A percentile compares a stretch with the other conserved stretches of the same genome.
These are phyloP conservation scores for Oryza rufipogon DNA, from an alignment of 176 grass and related monocot species.

Conservation along the genomic window DNA sequence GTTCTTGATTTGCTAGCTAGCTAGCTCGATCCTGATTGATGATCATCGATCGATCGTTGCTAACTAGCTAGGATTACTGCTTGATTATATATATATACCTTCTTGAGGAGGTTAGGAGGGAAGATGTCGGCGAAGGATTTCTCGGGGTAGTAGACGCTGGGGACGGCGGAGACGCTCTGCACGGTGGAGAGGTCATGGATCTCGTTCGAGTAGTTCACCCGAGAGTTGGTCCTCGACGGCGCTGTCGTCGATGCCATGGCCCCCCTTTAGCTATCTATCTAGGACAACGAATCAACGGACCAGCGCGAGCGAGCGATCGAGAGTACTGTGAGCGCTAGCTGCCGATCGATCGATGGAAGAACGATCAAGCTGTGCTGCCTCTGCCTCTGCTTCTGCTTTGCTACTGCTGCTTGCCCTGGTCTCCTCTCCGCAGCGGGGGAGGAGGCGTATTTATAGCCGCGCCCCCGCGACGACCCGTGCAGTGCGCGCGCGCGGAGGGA, in stretches of 20 bases:
- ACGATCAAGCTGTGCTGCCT: not conserved
- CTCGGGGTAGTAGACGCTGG: conserved; percentile 56
- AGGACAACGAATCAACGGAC: too few species aligned
- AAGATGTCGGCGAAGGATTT: conserved; percentile 66
- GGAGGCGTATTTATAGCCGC: conserved; percentile 51
- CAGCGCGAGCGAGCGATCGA: not conserved
- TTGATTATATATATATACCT: conserved; percentile 34
- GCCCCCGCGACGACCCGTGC: not conserved
- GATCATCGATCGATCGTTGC: too few species aligned
- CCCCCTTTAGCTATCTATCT: too few species aligned
- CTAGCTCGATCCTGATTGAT: not conserved
- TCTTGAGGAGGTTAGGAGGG: conserved; percentile 72
- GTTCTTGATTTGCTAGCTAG: too few species aligned
- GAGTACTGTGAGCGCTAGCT: not conserved
- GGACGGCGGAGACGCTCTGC: conserved; percentile 49
- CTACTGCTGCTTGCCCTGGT: conserved; percentile 21
- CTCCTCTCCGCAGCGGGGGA: conserved; percentile 6
- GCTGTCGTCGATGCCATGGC: not conserved
- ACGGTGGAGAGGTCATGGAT: conserved; percentile 83
- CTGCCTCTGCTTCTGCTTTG: not conserved
- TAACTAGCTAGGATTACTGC: too few species aligned
- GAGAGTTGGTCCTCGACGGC: conserved; percentile 48
- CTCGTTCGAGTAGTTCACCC: conserved; percentile 84
- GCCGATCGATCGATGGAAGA: not conserved
- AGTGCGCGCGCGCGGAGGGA: not conserved